These are phyloP conservation scores for Monascus ruber DNA, from an alignment of 2,329 filamentous ascomycete species.

Conservation along the genomic window DNA sequence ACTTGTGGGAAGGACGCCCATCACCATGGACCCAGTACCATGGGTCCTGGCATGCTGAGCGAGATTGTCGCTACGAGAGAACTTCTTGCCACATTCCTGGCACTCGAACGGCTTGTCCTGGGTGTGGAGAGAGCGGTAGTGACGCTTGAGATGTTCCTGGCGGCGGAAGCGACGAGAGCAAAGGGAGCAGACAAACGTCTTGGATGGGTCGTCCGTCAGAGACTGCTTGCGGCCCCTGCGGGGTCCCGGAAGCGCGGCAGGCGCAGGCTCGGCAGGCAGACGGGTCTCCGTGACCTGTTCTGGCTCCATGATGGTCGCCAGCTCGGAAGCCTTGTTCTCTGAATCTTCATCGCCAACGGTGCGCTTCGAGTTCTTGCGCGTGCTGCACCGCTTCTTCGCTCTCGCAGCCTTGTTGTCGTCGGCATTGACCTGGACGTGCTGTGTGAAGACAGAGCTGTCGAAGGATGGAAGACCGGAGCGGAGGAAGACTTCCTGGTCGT, in stretches of 20 bases:
- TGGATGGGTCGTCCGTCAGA: slow-evolving; percentile 90
- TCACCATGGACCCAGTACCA: slow-evolving; percentile 76
- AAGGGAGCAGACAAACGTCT: slow-evolving; percentile 93
- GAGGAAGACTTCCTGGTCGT: slow-evolving; percentile 53
- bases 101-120: slow-evolving; percentile 98
- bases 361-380: slow-evolving; percentile 27
- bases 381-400: slow-evolving; percentile 36
- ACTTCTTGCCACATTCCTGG: slow-evolving; percentile 97
- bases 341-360: slow-evolving; percentile 17
- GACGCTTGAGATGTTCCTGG: slow-evolving; percentile 96
- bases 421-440: slow-evolving; percentile 25
- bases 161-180: slow-evolving; percentile 96
- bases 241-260: slow-evolving; percentile 50
- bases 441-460: slow-evolving; percentile 33
- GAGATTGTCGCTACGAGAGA: slow-evolving; percentile 94
- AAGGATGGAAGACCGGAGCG: slow-evolving; percentile 53
- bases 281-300: slow-evolving; percentile 37
- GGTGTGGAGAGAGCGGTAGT: slow-evolving; percentile 96
- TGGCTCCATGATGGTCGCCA: slow-evolving; percentile 30
- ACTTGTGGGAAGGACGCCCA: slow-evolving; percentile 70
- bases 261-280: slow-evolving; percentile 30
- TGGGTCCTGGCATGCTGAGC: slow-evolving; percentile 93
- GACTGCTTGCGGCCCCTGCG: slow-evolving; percentile 98
- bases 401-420: slow-evolving; percentile 35
- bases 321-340: slow-evolving; percentile 28